Evolutionary conservation across 495 filamentous ascomycete species (phyloP).

Genomic region (Cairneyella variabilis): DNA sequence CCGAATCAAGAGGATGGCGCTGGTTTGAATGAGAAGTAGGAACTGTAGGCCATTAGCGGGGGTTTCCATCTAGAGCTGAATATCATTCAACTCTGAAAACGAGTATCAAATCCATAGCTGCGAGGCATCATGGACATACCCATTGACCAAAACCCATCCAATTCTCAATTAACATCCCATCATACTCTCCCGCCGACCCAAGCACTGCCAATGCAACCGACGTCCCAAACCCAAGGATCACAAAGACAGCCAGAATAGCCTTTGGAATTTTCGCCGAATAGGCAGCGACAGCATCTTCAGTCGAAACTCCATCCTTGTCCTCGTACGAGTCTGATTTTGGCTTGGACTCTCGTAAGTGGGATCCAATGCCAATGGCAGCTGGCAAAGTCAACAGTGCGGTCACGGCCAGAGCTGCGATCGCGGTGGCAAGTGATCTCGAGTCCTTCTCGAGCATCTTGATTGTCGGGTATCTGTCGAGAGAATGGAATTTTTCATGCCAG

Average conservation of each 20-base stretch:
- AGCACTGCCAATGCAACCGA: constrained; percentile 21
- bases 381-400: constrained; percentile 17
- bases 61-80: too few species aligned
- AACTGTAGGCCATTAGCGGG: too few species aligned
- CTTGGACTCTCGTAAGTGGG: constrained; percentile 18
- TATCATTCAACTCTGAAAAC: too few species aligned
- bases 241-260: constrained; percentile 36
- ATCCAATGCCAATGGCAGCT: constrained; percentile 7
- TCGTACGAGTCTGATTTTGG: constrained; percentile 41
- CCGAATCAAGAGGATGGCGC: constrained; percentile 37
- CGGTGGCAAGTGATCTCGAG: constrained; percentile 18
- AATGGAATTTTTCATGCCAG: background rate
- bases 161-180: constrained; percentile 20
- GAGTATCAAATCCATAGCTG: too few species aligned
- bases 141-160: constrained; percentile 25
- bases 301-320: constrained; percentile 61
- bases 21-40: constrained; percentile 43
- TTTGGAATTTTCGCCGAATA: constrained; percentile 51
- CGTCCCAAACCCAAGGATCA: constrained; percentile 35
- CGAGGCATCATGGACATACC: constrained; percentile 16
- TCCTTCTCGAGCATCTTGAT: constrained; percentile 18
- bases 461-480: background rate
- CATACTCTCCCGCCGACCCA: constrained; percentile 1
- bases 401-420: background rate
- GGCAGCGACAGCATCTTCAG: constrained; percentile 46